Base-by-base conservation (phyloP, 345 rosid genomes). In the Rhizophora apiculata region DNA sequence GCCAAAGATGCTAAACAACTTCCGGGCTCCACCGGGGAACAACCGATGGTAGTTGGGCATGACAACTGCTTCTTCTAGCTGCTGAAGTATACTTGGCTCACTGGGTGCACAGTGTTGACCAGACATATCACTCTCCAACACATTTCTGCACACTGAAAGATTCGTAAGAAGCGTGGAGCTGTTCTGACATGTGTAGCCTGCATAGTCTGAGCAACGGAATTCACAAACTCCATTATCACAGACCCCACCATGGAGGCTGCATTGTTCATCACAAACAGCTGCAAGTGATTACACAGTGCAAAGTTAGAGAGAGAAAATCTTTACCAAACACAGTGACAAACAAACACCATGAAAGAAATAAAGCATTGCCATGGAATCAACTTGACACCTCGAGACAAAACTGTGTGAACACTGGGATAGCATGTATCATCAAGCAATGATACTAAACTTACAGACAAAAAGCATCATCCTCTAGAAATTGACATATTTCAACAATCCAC, bases 221-320 rank as follows among this genome's bases (percentile, higher is more conserved):
- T 95, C 99, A 26, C 98, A 95, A 79, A 90, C 96, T 52, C 99
- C 99, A 56, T 95, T 89, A 70, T 95, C 99, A 75, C 99, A 95
- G n/a, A 95, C 99, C 65, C 99, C 99, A 32, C 99, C 98, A 49
- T 95, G 99, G 20, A 95, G 91, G 73, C 98, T 95, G 83, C 99
- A 95, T 63, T 95, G 99, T 72, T 95, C 99, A 39, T 95, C 96
- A 26, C 99, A 95, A 54, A 87, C 90, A 77, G 93, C 99, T 95
- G 94, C 79, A 75, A 19, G 51, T 65, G 69, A 58, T 27, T 32
- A 52, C 60, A 71, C 48, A 60, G 43, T 11, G 64, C 19, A 63
- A 37, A 49, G 36, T 68, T 62, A 75, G 64, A 24, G 24, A 34
- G 37, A n/a, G 59, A 57, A 56, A 48, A n/a, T 2, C 24, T 43